phyloP scores from a whole-genome alignment of 257 asterid genomes.

The Asclepias syriaca region DNA sequence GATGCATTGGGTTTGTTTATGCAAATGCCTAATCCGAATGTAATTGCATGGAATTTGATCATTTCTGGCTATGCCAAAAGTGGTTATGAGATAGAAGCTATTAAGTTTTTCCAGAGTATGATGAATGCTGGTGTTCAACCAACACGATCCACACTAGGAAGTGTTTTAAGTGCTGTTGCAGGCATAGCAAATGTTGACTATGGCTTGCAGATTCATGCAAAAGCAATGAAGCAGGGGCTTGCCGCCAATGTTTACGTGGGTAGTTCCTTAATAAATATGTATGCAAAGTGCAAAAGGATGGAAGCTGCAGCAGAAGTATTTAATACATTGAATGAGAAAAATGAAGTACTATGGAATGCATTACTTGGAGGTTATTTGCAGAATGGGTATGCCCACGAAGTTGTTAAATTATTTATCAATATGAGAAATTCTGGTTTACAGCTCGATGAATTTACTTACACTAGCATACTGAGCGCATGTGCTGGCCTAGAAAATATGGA shows the following conservation, averaged over 20 bases:
- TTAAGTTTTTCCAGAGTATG: conserved; percentile 54
- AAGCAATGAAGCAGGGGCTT: conserved; percentile 70
- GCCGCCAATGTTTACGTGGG: conserved; percentile 73
- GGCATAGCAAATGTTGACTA: conserved; percentile 32
- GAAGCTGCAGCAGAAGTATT: conserved; percentile 64
- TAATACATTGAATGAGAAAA: conserved; percentile 51
- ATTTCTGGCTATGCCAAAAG: conserved; percentile 75
- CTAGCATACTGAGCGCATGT: conserved; percentile 83
- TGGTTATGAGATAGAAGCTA: conserved; percentile 59
- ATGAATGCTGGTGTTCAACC: conserved; percentile 49
- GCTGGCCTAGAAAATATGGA: conserved; percentile 50
- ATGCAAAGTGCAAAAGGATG: conserved; percentile 70
- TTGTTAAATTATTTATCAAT: conserved; percentile 42
- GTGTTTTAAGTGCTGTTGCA: conserved; percentile 76
- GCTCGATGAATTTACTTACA: conserved; percentile 77
- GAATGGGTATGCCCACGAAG: conserved; percentile 62
- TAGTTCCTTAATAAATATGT: conserved; percentile 84
- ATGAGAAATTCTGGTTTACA: conserved; percentile 48
- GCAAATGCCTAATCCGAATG: conserved; percentile 52
- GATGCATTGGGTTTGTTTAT: conserved; percentile 53
- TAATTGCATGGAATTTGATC: conserved; percentile 83
- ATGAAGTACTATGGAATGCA: conserved; percentile 76
- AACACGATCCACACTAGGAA: conserved; percentile 81
- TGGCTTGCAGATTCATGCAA: conserved; percentile 83
- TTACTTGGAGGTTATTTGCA: conserved; percentile 77